A percentile compares a stretch with the other conserved stretches of the same genome.
These are phyloP conservation scores for Ramularia collo-cygni DNA, from an alignment of 2,329 filamentous ascomycete genomes.

Conservation along the genomic window DNA sequence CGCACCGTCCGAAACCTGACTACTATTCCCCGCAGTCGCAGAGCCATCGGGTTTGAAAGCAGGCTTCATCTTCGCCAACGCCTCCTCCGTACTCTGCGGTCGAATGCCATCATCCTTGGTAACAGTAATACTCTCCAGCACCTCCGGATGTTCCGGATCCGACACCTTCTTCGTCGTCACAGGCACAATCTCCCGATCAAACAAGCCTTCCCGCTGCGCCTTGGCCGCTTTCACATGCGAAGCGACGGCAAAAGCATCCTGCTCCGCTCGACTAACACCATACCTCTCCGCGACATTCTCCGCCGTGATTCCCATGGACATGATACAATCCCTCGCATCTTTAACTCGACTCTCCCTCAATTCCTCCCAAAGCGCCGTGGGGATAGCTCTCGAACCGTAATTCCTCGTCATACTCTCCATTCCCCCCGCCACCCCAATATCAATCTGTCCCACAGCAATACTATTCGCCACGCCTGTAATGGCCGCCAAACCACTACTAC, in stretches of 20 bases:
- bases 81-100: constrained; percentile 59
- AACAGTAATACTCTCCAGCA: constrained; percentile 57
- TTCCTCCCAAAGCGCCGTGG: constrained; percentile 69
- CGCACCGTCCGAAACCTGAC: constrained; percentile 82
- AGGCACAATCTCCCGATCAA: constrained; percentile 72
- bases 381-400: constrained; percentile 79
- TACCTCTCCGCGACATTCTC: constrained; percentile 83
- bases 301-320: constrained; percentile 86
- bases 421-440: constrained; percentile 71
- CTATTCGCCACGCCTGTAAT: constrained; percentile 67
- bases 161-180: constrained; percentile 64
- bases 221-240: constrained; percentile 66
- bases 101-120: constrained; percentile 78
- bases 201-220: constrained; percentile 63
- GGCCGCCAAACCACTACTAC: constrained; percentile 68
- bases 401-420: constrained; percentile 97
- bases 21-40: constrained; percentile 78
- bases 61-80: constrained; percentile 72
- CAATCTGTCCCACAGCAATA: constrained; percentile 67
- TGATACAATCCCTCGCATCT: constrained; percentile 78
- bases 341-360: constrained; percentile 56
- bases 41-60: constrained; percentile 70
- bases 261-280: constrained; percentile 63
- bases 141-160: constrained; percentile 49
- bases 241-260: constrained; percentile 73